Percentiles rank a stretch among this genome's conserved stretches.
Conservation (phyloP, 2,329 filamentous ascomycete species). For the Triangularia verruculosa region DNA sequence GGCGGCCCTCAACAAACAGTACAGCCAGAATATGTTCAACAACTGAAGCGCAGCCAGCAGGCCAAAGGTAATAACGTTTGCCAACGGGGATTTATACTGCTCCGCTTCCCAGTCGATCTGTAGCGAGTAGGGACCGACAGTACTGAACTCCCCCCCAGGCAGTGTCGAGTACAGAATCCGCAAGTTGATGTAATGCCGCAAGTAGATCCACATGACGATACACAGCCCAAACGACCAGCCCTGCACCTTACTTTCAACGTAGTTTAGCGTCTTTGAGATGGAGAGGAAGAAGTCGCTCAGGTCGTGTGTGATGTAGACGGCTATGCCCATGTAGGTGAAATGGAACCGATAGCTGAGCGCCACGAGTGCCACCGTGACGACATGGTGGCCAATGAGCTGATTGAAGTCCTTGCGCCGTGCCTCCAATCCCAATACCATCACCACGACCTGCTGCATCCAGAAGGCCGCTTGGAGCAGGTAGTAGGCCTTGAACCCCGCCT, state of each 20-base stretch:
- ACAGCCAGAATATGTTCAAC: slow-evolving; percentile 61
- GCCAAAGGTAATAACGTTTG: slow-evolving; percentile 50
- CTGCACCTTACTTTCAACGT: slow-evolving; percentile 61
- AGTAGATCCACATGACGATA: slow-evolving; percentile 65
- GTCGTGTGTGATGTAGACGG: slow-evolving; percentile 73
- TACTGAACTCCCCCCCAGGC: slow-evolving; percentile 48
- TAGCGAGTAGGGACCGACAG: slow-evolving; percentile 55
- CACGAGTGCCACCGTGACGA: slow-evolving; percentile 67
- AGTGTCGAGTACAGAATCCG: slow-evolving; percentile 57
- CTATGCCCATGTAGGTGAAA: slow-evolving; percentile 72
- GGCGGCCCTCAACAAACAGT: slow-evolving; percentile 54
- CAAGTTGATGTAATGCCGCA: slow-evolving; percentile 66
- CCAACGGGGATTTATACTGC: slow-evolving; percentile 58
- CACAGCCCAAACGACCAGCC: slow-evolving; percentile 65
- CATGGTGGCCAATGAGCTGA: slow-evolving; percentile 69
- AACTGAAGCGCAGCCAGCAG: slow-evolving; percentile 53
- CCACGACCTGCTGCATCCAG: slow-evolving; percentile 71
- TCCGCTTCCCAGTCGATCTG: slow-evolving; percentile 57
- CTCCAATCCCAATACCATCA: slow-evolving; percentile 66
- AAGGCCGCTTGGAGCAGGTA: slow-evolving; percentile 72
- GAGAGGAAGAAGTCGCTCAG: slow-evolving; percentile 74
- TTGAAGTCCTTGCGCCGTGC: slow-evolving; percentile 73
- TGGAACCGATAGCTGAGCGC: slow-evolving; percentile 70
- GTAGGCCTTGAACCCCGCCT: slow-evolving; percentile 67
- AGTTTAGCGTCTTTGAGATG: slow-evolving; percentile 70